Base-by-base conservation (phyloP, 495 filamentous ascomycete genomes). In the Penicillium tannophilum region DNA sequence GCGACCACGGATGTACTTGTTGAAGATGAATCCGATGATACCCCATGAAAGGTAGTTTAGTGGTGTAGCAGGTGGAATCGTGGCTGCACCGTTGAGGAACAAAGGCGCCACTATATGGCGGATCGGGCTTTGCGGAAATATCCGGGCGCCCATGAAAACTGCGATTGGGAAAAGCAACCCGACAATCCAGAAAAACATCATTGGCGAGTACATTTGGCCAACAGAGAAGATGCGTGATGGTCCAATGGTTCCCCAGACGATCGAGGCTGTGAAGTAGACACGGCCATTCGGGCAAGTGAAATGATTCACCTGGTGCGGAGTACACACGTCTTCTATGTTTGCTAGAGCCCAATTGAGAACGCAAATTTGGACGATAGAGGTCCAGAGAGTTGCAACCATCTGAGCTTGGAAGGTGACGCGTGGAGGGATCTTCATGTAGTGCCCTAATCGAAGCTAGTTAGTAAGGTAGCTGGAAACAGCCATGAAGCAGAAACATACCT, bases 381-480 rank as follows among this genome's bases (percentile, higher is more conserved):
- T 79, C 80, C 84, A 85, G 9, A 85, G 60, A 43, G 72, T 77
- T 2, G 83, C 75, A 20, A 84, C 60, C 33, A 84, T 81, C 60
- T 88, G 85, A 0, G 79, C 81, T 31, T 67, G 70, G 62, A 88
- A 88, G 35, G 84, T 83, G 3, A 84, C 75, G 3, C 83, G 75
- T 8, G 83, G 84, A 0, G 86, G 84, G 6, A 88, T 70, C 64
- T 89, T 89, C 79, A 88, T 84, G 64, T 89, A 89, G 69, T 88
- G 85, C 6, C 79, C 84, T 76, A 16, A 14, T 23, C 11, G 6
- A 28, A 16, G 48, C 54, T 51, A 53, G 57, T 46, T 24, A 45
- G 35, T 44, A 30, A 24, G 16, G 8, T 19, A n/a, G 26, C n/a
- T 24, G 35, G 10, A 52, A 56, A 23, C 4, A 12, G 24, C 8